Conservation (phyloP, 345 rosid genomes). For the Atalantia buxifolia region DNA sequence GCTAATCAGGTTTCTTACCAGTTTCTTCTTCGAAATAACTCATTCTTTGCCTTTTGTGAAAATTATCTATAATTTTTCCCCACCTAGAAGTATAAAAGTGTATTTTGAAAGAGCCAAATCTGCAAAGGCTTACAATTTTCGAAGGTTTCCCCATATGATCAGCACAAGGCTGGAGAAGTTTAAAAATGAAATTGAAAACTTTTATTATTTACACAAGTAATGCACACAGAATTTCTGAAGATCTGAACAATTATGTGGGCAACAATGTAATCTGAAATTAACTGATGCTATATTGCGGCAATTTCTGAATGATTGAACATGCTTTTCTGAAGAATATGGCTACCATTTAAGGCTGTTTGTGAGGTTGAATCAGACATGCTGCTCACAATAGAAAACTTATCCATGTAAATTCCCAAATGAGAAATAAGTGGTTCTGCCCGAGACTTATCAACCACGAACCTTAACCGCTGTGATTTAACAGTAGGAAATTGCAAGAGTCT, state of each 20-base stretch:
- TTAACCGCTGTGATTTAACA: constrained; percentile 42
- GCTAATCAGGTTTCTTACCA: too few species aligned
- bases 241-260: not conserved
- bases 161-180: not conserved
- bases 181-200: not conserved
- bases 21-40: too few species aligned
- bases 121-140: not conserved
- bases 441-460: constrained; percentile 56
- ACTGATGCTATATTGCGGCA: constrained; percentile 11
- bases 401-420: constrained; percentile 60
- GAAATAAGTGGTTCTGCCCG: constrained; percentile 82
- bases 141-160: not conserved
- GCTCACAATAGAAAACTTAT: constrained; percentile 32
- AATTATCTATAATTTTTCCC: not conserved
- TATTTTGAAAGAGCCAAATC: not conserved
- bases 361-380: constrained; percentile 12
- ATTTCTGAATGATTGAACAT: constrained; percentile 21
- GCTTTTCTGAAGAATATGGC: constrained; percentile 24
- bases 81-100: not conserved
- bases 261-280: not conserved
- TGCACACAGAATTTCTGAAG: not conserved
- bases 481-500: constrained; percentile 58
- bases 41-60: too few species aligned
- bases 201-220: not conserved
- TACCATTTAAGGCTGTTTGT: constrained; percentile 8